Base-by-base conservation (phyloP, 2,329 filamentous ascomycete genomes). In the Aureobasidium sp. region DNA sequence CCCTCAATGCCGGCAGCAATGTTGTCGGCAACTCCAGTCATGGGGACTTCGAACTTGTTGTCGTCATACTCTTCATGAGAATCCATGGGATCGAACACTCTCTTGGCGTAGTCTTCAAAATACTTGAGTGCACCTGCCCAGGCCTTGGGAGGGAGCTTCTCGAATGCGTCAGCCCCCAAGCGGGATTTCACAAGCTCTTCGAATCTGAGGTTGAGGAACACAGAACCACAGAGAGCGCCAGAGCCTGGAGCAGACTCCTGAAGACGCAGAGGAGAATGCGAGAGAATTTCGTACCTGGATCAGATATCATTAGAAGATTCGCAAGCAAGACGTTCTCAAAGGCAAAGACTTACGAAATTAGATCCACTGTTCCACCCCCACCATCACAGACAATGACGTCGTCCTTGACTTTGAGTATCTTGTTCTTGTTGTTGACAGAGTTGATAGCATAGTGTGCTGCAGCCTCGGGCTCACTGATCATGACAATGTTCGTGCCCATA, bases 61-160 rank as follows among this genome's bases (percentile, higher is more conserved):
- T 85, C 80, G 63, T 89, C 83, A 67, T 90, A 88, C 45, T 90
- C 87, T 66, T 23, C 1, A 0, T 89, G 86, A 7, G 37, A 57
- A 2, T 13, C n/a, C 6, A 21, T 4, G 3, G 60, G 50, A 69
- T 89, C 87, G 69, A 92, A 93, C 68, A 90, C 91, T 11, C 88
- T 81, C 74, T 93, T 93, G 15, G 92, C 87, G 69, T 90, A 90
- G 69, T 92, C 88, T 67, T 93, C 89, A 71, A 90, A 93, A 69
- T 90, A 91, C 57, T 84, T 82, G 57, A 91, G 77, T 1, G 85
- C 88, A 75, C 78, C 79, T 60, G 27, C 75, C 88, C 87, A 88
- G 91, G 1, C 86, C 90, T 21, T 9, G n/a, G 7, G 7, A 10
- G n/a, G 21, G 74, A 93, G 90, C 73, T 86, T 83, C 33, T 86